These are phyloP conservation scores for Amphibolis antarctica DNA, from an alignment of 106 monocot genomes.

Conservation along the genomic window DNA sequence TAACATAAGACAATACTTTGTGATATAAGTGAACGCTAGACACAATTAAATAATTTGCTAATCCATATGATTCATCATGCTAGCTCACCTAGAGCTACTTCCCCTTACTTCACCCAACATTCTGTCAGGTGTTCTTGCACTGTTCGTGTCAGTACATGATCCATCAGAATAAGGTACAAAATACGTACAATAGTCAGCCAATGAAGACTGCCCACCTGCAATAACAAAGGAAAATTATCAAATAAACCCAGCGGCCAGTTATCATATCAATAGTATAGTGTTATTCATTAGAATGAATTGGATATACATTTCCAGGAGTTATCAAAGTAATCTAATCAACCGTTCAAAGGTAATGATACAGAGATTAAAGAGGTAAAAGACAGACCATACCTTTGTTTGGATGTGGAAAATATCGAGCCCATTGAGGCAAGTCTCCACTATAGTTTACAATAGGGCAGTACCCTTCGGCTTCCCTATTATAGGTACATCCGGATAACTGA, in stretches of 20 bases:
- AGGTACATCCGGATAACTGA: conserved; percentile 91
- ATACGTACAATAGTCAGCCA: conserved; percentile 98
- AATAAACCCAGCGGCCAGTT: neutral
- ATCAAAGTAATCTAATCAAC: neutral
- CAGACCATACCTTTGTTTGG: conserved; percentile 67
- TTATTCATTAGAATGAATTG: neutral
- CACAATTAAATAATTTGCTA: neutral
- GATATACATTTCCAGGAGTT: too few species aligned
- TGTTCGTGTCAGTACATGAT: conserved; percentile 87
- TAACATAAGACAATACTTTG: neutral
- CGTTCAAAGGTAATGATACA: neutral
- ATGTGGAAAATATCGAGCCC: conserved; percentile 90
- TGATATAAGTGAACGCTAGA: neutral
- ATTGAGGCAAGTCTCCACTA: conserved; percentile 76
- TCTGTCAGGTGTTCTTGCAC: conserved; percentile 84
- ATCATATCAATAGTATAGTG: too few species aligned
- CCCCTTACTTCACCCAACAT: conserved; percentile 96
- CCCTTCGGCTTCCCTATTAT: conserved; percentile 99
- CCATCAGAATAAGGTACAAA: conserved; percentile 99
- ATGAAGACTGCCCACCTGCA: conserved; percentile 96
- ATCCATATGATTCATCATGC: neutral
- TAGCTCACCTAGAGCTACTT: conserved; percentile 77
- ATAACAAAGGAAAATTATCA: conserved; percentile 1
- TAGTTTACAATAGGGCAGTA: conserved; percentile 97
- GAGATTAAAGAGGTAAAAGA: conserved; percentile 5